Evolutionary conservation across 441 rosid genomes (phyloP), one percentile per base, ranked within the genome.

Genomic region (Populus hybrid): DNA sequence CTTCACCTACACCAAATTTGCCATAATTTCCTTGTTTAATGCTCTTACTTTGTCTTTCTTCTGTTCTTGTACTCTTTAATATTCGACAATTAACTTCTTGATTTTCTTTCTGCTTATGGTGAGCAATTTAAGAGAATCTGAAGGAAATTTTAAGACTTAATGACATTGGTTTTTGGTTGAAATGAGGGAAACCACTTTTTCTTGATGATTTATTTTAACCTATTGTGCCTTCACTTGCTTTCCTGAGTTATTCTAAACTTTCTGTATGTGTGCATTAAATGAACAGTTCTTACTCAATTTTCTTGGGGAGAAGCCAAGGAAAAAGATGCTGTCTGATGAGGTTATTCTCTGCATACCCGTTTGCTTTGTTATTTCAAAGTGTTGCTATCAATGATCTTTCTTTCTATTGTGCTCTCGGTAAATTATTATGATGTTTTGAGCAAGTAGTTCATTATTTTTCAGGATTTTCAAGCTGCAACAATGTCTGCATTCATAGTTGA

Each of bases 401-500:
- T 66, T 72, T 50, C 42, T 69, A 18, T n/a, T 59, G 20, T 21
- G 28, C 40, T 35, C 73, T 24, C 70, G 83, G 57, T 68, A 66
- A 24, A 36, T 21, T 38, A 71, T 67, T 68, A 72, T 4, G 42
- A 70, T 78, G 53, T 82, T 72, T 46, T 84, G 68, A 79, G 38
- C 73, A 34, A 46, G 63, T 63, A 10, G 42, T 28, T 38, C 26
- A 67, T 72, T 77, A 18, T 72, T 72, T 85, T 68, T 75, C 81
- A 89, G 98, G 90, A 84, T 72, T 78, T 75, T 78, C 85, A 82
- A 79, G 67, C 77, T 68, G 66, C 76, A 57, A 70, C 71, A 73
- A 77, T 77, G 73, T 84, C 88, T 75, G 83, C 81, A 38, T 94
- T 95, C 84, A 90, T 96, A 75, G 98, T 90, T 79, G 92, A 85